Conservation (phyloP, 2,329 filamentous ascomycete species). For the Aspergillus phoenicis region DNA sequence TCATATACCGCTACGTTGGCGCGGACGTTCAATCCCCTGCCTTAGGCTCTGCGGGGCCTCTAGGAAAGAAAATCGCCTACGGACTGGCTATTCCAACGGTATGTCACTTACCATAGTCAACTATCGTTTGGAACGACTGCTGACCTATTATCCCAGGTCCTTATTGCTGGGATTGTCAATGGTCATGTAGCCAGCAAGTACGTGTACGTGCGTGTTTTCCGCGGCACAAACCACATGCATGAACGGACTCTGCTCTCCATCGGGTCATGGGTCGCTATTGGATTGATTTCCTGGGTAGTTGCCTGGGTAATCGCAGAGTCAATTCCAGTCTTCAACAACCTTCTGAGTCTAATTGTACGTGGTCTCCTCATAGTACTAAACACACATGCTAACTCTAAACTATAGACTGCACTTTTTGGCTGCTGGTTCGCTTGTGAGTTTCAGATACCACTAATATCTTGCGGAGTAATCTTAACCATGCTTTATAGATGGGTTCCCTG, state of each 20-base stretch:
- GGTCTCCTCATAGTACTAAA: neutral
- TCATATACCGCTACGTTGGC: conserved; percentile 70
- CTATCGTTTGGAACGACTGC: neutral
- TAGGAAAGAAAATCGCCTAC: conserved; percentile 66
- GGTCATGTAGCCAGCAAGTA: conserved; percentile 68
- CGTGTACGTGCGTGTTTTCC: conserved; percentile 65
- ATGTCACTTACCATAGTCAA: neutral
- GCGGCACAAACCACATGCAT: conserved; percentile 57
- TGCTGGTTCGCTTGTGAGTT: conserved; percentile 63
- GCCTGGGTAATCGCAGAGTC: conserved; percentile 69
- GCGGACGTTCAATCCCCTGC: conserved; percentile 64
- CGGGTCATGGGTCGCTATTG: conserved; percentile 61
- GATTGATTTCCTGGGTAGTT: conserved; percentile 58
- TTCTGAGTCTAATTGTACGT: conserved; percentile 62
- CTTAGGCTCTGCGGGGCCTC: conserved; percentile 60
- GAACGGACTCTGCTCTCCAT: conserved; percentile 54
- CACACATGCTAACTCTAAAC: conserved; percentile 19
- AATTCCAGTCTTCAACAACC: conserved; percentile 68
- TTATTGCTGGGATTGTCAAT: conserved; percentile 70
- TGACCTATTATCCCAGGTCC: conserved; percentile 47
- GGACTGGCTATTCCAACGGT: conserved; percentile 67
- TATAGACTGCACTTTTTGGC: conserved; percentile 58
- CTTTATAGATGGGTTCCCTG: conserved; percentile 43
- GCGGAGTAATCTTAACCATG: conserved; percentile 9
- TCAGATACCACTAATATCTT: neutral